Evolutionary conservation across 139 green algal species (phyloP).

Genomic region (Picochlorum costavermella): DNA sequence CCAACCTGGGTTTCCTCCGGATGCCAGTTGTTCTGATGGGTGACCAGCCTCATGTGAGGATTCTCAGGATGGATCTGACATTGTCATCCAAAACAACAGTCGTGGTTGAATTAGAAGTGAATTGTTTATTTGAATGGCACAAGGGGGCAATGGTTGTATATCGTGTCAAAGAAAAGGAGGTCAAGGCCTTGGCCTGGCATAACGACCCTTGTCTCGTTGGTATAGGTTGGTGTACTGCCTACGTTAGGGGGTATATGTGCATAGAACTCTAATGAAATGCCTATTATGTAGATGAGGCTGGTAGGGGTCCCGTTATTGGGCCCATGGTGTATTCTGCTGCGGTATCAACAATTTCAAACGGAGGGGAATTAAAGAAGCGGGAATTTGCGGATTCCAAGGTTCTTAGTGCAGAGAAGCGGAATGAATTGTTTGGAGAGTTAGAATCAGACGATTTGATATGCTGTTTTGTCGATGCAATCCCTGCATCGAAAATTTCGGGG

Average conservation of each 20-base stretch:
- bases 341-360: constrained; percentile 15
- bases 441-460: constrained; percentile 42
- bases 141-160: not conserved
- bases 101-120: too few relatives aligned
- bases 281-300: constrained; percentile 69
- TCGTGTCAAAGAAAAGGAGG: not conserved
- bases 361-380: constrained; percentile 15
- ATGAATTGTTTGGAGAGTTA: constrained; percentile 57
- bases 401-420: constrained; percentile 57
- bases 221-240: constrained; percentile 38
- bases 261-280: not conserved
- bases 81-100: too few relatives aligned
- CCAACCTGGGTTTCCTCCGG: too few relatives aligned
- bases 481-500: constrained; percentile 52
- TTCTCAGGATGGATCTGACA: too few relatives aligned
- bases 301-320: constrained; percentile 77
- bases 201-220: constrained; percentile 54
- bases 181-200: constrained; percentile 26
- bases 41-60: too few relatives aligned
- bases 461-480: constrained; percentile 54
- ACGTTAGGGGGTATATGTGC: not conserved
- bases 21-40: too few relatives aligned
- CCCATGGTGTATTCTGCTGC: constrained; percentile 56
- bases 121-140: not conserved
- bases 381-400: constrained; percentile 73